Evolutionary conservation across 495 filamentous ascomycete genomes (phyloP).

Genomic region (Choiromyces venosus): DNA sequence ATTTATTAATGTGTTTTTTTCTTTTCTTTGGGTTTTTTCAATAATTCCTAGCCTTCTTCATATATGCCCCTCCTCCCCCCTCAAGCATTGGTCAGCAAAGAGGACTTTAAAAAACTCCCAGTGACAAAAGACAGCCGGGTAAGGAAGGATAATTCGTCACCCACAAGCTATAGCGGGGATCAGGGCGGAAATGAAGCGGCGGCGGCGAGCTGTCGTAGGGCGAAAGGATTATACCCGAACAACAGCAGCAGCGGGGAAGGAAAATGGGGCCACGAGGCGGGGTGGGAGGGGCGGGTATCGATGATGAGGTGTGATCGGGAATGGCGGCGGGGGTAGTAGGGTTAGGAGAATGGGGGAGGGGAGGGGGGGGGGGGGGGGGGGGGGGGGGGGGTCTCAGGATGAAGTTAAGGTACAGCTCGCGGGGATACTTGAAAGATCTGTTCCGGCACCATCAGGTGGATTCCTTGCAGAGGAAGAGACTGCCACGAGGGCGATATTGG

Average conservation of each 20-base stretch:
- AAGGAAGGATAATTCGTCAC: slow-evolving; percentile 2
- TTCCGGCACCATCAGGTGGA: slow-evolving; percentile 19
- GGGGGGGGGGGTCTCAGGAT: slow-evolving; percentile 13
- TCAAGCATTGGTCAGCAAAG: neutral
- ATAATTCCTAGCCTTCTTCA: slow-evolving; percentile 3
- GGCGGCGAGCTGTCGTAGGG: neutral
- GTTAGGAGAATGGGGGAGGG: slow-evolving; percentile 10
- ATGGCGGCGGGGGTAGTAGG: slow-evolving; percentile 20
- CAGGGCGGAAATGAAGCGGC: neutral
- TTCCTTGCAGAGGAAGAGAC: neutral
- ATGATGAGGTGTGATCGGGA: slow-evolving; percentile 18
- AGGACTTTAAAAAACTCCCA: neutral
- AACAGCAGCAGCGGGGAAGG: neutral
- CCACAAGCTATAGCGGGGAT: neutral
- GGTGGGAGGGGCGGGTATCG: neutral
- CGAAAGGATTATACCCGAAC: neutral
- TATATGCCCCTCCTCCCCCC: neutral
- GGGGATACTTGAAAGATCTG: slow-evolving; percentile 34
- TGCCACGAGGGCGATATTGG: slow-evolving; percentile 1
- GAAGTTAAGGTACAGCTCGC: slow-evolving; percentile 26
- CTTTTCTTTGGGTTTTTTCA: neutral
- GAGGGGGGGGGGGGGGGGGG: slow-evolving; percentile 15
- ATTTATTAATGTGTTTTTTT: neutral
- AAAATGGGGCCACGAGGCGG: neutral
- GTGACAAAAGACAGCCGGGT: neutral